Evolutionary conservation across 495 filamentous ascomycete species (phyloP), one percentile per base, ranked within the genome.

Genomic region (Aspergillus hancockii): DNA sequence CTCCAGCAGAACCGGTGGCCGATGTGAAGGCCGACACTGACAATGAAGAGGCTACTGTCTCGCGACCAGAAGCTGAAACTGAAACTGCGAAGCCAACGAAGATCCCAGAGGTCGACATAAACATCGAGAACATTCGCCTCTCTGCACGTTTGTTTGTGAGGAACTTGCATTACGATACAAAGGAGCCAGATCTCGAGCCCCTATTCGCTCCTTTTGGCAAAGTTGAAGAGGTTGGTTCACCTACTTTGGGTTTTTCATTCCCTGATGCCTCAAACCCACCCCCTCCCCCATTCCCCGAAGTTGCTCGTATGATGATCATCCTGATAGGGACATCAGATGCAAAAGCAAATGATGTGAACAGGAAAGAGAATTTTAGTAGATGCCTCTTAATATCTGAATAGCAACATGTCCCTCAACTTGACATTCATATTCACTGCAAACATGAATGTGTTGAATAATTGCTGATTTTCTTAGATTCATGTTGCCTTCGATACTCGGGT

Each of bases 281-380:
- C 58, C 52, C 51, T 22, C 57, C 54, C 43, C 49, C 40, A 45
- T 63, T 40, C n/a, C 57, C 22, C 57, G 38, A 49, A 31, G 50
- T 59, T 63, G 67, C 71, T 82, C 80, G 75, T 69, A 81, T 93
- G 93, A 97, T 97, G 93, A 97, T 88, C 74, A 84, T 84, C 88
- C 88, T 85, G 93, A 97, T 98, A 98, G 94, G 94, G 94, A 97
- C 93, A 98, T 83, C 92, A 89, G 86, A 97, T 94, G 87, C 85
- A 73, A 76, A n/a, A 74, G 84, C 83, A 84, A 49, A 70, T 88
- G 86, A 87, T 86, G 79, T 81, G 65, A 83, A 61, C 73, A 79
- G 79, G 81, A 74, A 84, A 83, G 83, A 79, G 79, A 34, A 85
- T 87, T 88, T 86, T 88, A 88, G 88, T 89, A 90, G 85, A 89